Evolutionary conservation across 306 rosid genomes (phyloP), one percentile per base, ranked within the genome.

Genomic region (Prunus dulcis): DNA sequence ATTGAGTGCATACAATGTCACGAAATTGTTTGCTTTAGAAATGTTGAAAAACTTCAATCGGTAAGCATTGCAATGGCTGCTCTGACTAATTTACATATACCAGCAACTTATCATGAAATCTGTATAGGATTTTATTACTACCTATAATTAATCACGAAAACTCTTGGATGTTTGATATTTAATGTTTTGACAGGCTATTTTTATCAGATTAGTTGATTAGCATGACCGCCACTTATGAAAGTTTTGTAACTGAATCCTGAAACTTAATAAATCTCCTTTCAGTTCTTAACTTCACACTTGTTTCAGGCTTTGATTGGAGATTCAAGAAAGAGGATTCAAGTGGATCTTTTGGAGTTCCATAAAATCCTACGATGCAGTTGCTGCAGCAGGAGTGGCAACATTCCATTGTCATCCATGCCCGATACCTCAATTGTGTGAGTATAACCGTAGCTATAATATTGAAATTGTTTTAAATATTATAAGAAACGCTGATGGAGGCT

Each of bases 341-440:
- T 88, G 47, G 97, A 95, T 84, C 96, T 95, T 55, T 78, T 92
- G 88, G 95, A 92, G 77, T 86, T 75, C 80, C 88, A 92, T 60
- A 88, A 89, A 80, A 87, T 87, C 82, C 80, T 95, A 84, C 75
- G 64, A 72, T 90, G 97, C 83, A 78, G 80, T 77, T 94, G 97
- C 81, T 94, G 98, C 87, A 82, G 81, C 77, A 86, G 76, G 84
- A 84, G 81, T 81, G 79, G 83, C 78, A 82, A 78, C 78, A 73
- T 80, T 67, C 87, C 89, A 51, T 68, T 83, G 77, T 82, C 96
- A 62, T 87, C 95, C 63, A 87, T 77, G 88, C 97, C 87, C 64
- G 98, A 95, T 80, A 84, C 98, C 80, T 89, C 97, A 55, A 88
- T 95, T 69, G 79, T 95, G 98, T 95, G 84, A 89, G 98, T 82